Conservation (phyloP, 2,329 filamentous ascomycete genomes). For the Ophiostoma perfectum region DNA sequence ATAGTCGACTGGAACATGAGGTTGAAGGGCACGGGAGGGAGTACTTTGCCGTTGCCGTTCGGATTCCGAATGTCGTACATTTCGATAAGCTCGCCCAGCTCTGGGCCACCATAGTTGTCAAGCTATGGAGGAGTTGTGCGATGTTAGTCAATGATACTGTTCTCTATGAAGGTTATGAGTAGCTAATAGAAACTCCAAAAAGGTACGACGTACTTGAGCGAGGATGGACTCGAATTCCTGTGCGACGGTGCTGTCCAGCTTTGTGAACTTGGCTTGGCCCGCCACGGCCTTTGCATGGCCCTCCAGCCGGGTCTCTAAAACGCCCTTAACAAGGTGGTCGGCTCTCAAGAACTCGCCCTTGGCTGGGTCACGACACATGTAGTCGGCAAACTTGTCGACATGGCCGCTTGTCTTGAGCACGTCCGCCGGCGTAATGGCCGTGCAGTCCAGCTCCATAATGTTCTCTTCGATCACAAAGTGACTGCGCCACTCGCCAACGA, state of each 20-base stretch:
- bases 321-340: conserved; percentile 93
- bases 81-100: conserved; percentile 80
- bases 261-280: conserved; percentile 49
- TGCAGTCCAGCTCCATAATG: conserved; percentile 93
- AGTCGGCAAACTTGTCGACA: conserved; percentile 96
- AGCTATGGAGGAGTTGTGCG: conserved; percentile 43
- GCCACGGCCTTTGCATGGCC: conserved; percentile 69
- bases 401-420: conserved; percentile 94
- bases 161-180: too few species aligned
- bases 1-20: conserved; percentile 98
- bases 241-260: conserved; percentile 80
- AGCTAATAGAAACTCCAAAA: too few species aligned
- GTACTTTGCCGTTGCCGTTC: conserved; percentile 66
- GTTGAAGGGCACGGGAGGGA: conserved; percentile 86
- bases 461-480: conserved; percentile 91
- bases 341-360: conserved; percentile 94
- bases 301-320: conserved; percentile 80
- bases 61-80: conserved; percentile 92
- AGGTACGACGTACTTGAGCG: conserved; percentile 46
- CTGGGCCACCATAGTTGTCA: conserved; percentile 86
- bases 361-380: conserved; percentile 99
- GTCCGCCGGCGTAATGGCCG: conserved; percentile 85
- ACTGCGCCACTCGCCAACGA: conserved; percentile 84
- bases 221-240: conserved; percentile 87
- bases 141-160: too few species aligned